Evolutionary conservation across 306 rosid species (phyloP).

Genomic region (Nissolia schottii): DNA sequence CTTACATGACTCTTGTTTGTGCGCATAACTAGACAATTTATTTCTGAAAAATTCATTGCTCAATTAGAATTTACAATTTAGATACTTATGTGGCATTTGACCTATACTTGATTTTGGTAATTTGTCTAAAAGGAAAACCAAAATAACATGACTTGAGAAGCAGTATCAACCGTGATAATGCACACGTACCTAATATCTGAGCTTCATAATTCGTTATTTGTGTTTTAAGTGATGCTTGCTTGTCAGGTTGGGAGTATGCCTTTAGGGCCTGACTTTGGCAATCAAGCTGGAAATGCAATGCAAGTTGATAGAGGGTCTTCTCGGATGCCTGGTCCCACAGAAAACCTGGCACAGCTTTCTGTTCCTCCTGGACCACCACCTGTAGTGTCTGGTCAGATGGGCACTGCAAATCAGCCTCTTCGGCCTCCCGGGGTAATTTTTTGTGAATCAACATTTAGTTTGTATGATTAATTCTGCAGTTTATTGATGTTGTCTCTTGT

Average conservation of each 20-base stretch:
- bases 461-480: background rate
- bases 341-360: constrained; percentile 55
- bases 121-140: background rate
- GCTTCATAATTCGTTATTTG: constrained; percentile 9
- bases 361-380: constrained; percentile 52
- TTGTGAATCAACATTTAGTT: constrained; percentile 9
- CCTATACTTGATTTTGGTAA: constrained; percentile 8
- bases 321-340: constrained; percentile 64
- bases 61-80: background rate
- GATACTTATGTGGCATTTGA: background rate
- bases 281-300: constrained; percentile 64
- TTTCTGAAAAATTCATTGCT: background rate
- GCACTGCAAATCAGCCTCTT: constrained; percentile 52
- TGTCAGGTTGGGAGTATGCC: constrained; percentile 63
- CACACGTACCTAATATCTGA: background rate
- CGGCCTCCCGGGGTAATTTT: constrained; percentile 50
- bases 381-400: constrained; percentile 50
- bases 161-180: background rate
- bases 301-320: constrained; percentile 74
- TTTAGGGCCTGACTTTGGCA: constrained; percentile 60
- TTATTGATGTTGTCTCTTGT: constrained; percentile 22
- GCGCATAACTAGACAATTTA: background rate
- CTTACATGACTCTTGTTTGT: background rate
- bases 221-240: constrained; percentile 13
- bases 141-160: background rate